Evolutionary conservation across 192 early-diverging fungal species (phyloP), one percentile per base, ranked within the genome.

Genomic region (Backusella sp.): DNA sequence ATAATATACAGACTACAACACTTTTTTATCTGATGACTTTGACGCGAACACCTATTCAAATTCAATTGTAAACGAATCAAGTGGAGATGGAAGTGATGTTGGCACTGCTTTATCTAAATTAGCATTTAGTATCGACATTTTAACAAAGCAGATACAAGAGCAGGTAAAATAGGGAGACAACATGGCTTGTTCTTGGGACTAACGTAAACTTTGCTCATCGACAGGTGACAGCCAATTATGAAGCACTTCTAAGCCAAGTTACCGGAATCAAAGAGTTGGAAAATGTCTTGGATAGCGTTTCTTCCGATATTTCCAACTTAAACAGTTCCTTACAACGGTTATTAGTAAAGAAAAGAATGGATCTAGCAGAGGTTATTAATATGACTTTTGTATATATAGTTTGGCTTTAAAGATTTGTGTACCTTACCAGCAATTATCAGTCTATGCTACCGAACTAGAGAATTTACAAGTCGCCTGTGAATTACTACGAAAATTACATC

Each of bases 101-200:
- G 76, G 86, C 6, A 91, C 90, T 4, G 88, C 91, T 7, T 81
- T 94, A 0, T 82, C 90, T 26, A 91, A 88, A 76, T 80, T 94
- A 32, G 86, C 85, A 11, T 92, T 91, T 83, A 90, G 84, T 35
- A 88, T 94, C 21, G 92, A 94, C 49, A 91, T 90, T 79, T 77
- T 94, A 59, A 92, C 90, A 77, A 92, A 92, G 71, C 86, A 94
- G 44, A 87, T 94, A 17, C 89, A 92, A 28, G 89, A 92, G 21
- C 90, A 92, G 84, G 92, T 91, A 83, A 15, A 52, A 52, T 59
- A 56, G 32, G n/a, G 46, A 8, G n/a, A 65, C 14, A 67, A 26
- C 36, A 21, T 41, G 53, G 6, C 26, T 36, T 30, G 7, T 26
- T 44, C 9, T n/a, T 26, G 19, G 6, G 44, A 72, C 26, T 30